Evolutionary conservation across 345 rosid genomes (phyloP), one percentile per base, ranked within the genome.

Genomic region (Hibiscus mutabilis): DNA sequence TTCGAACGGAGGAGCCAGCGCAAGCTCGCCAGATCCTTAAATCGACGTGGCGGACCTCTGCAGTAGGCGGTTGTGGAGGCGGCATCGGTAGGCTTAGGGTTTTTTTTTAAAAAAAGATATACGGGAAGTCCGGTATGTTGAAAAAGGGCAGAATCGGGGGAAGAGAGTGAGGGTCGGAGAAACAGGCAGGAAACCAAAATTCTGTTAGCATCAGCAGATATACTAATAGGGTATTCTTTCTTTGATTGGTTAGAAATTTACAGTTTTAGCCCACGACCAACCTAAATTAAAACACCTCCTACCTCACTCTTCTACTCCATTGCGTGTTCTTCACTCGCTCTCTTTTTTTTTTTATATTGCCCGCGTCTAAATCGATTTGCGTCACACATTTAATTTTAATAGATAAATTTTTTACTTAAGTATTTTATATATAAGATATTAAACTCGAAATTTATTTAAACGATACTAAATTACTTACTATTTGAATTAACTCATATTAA

Each of bases 1-100:
- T 82, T 64, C 78, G 89, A 9, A 88, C 85, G 27, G 86, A 80
- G 27, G 88, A 77, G 1, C 98, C 97, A 0, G 96, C 96, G 73
- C 90, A 91, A 57, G 92, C 86, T 0, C 89, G 85, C 98, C 98
- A 94, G 85, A 90, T 81, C 78, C 75, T 80, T 0, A 81, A 72
- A 69, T 88, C 89, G 14, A 93, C 88, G 27, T 42, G 74, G 69
- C 89, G 78, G 66, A 52, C 80, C 42, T 74, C 84, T 55, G 76
- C 57, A 42, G 72, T 15, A 18, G 78, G 71, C 40, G 52, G 37
- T 72, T 13, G n/a, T 21, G 58, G 60, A 5, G 77, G 82, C 66
- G 78, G 78, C 86, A 83, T 82, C 18, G 59, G 77, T 0, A 0
- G 37, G 78, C 29, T 59, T 47, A 59, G 75, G 84, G 79, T 75